Evolutionary conservation across 164 flowering plant species (phyloP).

Genomic region (Macadamia tetraphylla): DNA sequence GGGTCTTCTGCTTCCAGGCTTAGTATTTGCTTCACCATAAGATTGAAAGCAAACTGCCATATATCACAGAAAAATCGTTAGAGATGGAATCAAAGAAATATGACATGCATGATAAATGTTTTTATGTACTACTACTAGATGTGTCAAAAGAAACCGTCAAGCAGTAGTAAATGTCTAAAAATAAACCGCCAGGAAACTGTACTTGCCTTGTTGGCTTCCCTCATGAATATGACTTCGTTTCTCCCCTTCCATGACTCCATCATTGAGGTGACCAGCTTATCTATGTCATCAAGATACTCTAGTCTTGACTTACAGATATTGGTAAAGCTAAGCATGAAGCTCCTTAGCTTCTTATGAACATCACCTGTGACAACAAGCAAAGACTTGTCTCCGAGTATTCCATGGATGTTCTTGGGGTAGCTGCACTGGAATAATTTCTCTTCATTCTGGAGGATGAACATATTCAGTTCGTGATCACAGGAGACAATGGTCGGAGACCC

Average conservation of each 20-base stretch:
- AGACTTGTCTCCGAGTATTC: slow-evolving; percentile 56
- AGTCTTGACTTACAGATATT: slow-evolving; percentile 32
- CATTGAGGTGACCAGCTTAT: slow-evolving; percentile 32
- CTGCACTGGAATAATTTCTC: slow-evolving; percentile 55
- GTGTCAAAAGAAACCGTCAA: not conserved
- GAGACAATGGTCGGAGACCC: slow-evolving; percentile 68
- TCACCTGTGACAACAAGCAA: slow-evolving; percentile 57
- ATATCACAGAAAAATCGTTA: not conserved
- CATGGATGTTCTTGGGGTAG: slow-evolving; percentile 70
- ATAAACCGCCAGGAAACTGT: not conserved
- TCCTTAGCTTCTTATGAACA: slow-evolving; percentile 55
- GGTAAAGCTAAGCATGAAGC: slow-evolving; percentile 34
- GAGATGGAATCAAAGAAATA: not conserved
- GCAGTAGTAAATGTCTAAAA: no score
- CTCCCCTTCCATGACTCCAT: slow-evolving; percentile 47
- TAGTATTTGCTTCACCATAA: slow-evolving; percentile 55
- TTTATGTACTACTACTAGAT: no score
- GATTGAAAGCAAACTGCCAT: slow-evolving; percentile 53
- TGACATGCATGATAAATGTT: no score
- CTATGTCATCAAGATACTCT: slow-evolving; percentile 34
- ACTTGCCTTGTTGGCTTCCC: slow-evolving; percentile 53
- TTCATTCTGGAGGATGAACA: slow-evolving; percentile 73
- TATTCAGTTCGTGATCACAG: slow-evolving; percentile 66
- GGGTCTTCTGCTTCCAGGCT: slow-evolving; percentile 59
- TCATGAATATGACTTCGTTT: slow-evolving; percentile 31